phyloP scores from a whole-genome alignment of 306 rosid genomes.

The Cyclanthera cordifolia region DNA sequence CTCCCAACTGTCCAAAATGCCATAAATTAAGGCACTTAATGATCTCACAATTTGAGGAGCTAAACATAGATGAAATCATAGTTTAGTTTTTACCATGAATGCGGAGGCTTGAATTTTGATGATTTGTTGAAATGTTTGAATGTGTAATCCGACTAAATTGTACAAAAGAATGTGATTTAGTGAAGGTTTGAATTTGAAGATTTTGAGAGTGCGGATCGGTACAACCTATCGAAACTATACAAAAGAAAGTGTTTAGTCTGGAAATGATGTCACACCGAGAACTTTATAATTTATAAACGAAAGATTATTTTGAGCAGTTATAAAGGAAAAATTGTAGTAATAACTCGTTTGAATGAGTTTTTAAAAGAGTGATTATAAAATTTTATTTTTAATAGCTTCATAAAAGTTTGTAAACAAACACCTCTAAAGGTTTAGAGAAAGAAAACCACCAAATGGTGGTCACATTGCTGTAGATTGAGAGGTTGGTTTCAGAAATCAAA shows the following conservation, averaged over 20 bases:
- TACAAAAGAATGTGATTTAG: not conserved
- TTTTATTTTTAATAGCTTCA: too few relatives aligned
- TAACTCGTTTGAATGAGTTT: too few relatives aligned
- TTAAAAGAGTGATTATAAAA: too few relatives aligned
- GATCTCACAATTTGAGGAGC: not conserved
- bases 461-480: not conserved
- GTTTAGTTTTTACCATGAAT: not conserved
- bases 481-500: not conserved
- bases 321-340: too few relatives aligned
- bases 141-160: not conserved
- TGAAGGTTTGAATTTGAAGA: not conserved
- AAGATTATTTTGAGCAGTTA: too few relatives aligned
- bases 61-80: not conserved
- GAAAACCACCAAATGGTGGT: not conserved
- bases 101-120: not conserved
- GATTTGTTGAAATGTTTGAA: not conserved
- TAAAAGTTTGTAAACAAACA: too few relatives aligned
- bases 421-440: not conserved
- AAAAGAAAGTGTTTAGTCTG: not conserved
- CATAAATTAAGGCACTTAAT: constrained; percentile 3
- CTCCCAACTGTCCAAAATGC: not conserved
- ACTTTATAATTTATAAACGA: too few relatives aligned
- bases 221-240: not conserved
- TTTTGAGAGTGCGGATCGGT: not conserved
- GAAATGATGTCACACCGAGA: not conserved